A percentile compares a stretch with the other conserved stretches of the same genome.
Conservation (phyloP, 495 filamentous ascomycete species). For the Venustampulla echinocandica region DNA sequence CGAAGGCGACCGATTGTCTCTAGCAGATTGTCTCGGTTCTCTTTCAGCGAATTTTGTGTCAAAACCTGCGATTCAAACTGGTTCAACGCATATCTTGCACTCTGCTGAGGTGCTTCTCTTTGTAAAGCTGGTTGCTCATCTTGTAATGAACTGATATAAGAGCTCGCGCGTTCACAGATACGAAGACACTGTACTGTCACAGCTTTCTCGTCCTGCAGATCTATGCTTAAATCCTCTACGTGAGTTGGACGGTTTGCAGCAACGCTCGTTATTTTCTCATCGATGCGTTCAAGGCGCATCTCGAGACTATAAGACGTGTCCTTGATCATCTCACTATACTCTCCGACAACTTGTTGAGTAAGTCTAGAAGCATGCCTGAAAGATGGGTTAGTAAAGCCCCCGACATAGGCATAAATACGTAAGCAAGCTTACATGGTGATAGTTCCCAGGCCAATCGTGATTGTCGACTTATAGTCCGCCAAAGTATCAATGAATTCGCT, state of each 20-base stretch:
- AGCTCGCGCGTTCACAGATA: constrained; percentile 18
- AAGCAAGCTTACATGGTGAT: constrained; percentile 23
- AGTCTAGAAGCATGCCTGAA: constrained; percentile 16
- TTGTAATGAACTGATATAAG: constrained; percentile 16
- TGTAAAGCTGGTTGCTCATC: constrained; percentile 13
- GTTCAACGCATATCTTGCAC: constrained; percentile 3
- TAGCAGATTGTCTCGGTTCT: constrained; percentile 22
- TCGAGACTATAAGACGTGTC: constrained; percentile 19
- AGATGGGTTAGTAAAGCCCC: constrained; percentile 13
- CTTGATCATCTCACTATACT: constrained; percentile 18
- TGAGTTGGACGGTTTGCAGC: constrained; percentile 7
- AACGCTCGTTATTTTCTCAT: constrained; percentile 13
- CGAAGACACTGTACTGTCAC: constrained; percentile 20
- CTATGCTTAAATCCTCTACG: constrained; percentile 14
- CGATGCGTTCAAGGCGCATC: constrained; percentile 16
- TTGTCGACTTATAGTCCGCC: constrained; percentile 25
- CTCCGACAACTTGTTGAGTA: constrained; percentile 18
- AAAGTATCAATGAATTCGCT: constrained; percentile 26
- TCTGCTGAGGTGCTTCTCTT: constrained; percentile 12
- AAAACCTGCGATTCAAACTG: constrained; percentile 20
- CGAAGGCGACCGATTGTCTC: constrained; percentile 23
- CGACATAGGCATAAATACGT: constrained; percentile 9
- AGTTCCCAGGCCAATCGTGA: constrained; percentile 23
- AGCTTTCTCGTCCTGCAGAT: constrained; percentile 19
- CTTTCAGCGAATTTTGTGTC: constrained; percentile 18